Evolutionary conservation across 495 filamentous ascomycete species (phyloP).

Genomic region (Penicillium waksmanii): DNA sequence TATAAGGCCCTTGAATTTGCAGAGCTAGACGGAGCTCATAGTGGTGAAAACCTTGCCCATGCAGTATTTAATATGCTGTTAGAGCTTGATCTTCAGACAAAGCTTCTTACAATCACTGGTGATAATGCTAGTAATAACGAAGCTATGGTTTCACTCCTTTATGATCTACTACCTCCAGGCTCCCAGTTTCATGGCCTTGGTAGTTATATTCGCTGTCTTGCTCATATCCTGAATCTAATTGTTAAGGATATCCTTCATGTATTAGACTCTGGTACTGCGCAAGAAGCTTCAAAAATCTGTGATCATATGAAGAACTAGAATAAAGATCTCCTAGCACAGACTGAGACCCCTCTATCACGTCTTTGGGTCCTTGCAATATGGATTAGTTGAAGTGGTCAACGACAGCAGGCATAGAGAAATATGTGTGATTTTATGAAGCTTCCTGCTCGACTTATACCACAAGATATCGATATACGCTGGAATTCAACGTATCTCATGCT

Average conservation of each 20-base stretch:
- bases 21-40: constrained; percentile 16
- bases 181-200: background rate
- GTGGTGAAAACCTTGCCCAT: constrained; percentile 12
- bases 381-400: constrained; percentile 14
- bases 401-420: constrained; percentile 10
- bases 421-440: background rate
- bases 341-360: constrained; percentile 8
- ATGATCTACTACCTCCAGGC: constrained; percentile 1
- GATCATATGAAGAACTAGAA: background rate
- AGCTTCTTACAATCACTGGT: background rate
- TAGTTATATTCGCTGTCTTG: constrained; percentile 21
- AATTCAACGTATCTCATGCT: background rate
- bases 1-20: constrained; percentile 9
- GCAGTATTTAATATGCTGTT: constrained; percentile 5
- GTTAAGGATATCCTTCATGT: constrained; percentile 18
- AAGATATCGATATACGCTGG: constrained; percentile 9
- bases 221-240: constrained; percentile 22
- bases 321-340: background rate
- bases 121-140: constrained; percentile 9
- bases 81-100: background rate
- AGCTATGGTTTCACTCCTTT: constrained; percentile 10
- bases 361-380: constrained; percentile 13
- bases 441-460: constrained; percentile 6
- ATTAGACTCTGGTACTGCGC: background rate
- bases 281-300: background rate